Percentiles rank a stretch among this genome's conserved stretches.
These are phyloP conservation scores for Globisporangium heterothallicum DNA, from an alignment of 352 stramenopile genomes.

Conservation along the genomic window DNA sequence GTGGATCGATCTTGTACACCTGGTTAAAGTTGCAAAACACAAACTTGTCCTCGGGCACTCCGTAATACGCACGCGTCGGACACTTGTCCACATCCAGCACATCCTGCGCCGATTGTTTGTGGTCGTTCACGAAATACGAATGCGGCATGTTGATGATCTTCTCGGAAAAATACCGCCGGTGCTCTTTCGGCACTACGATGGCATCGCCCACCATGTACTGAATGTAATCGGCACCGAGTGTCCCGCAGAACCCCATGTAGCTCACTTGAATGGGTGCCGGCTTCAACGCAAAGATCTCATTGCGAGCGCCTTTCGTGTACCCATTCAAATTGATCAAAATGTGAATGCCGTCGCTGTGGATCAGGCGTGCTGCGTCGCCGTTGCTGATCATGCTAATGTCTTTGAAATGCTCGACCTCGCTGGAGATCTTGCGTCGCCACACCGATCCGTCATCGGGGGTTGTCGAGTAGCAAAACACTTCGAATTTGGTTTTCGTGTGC, in stretches of 20 bases:
- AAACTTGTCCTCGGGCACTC: slow-evolving; percentile 89
- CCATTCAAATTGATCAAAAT: slow-evolving; percentile 92
- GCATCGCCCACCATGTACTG: slow-evolving; percentile 91
- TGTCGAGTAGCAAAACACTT: slow-evolving; percentile 90
- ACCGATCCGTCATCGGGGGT: slow-evolving; percentile 69
- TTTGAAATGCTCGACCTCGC: slow-evolving; percentile 85
- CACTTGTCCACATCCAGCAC: slow-evolving; percentile 77
- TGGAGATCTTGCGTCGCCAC: slow-evolving; percentile 78
- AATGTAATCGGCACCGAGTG: slow-evolving; percentile 89
- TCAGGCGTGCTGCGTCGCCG: slow-evolving; percentile 69
- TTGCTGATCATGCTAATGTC: slow-evolving; percentile 69
- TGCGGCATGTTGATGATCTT: slow-evolving; percentile 91
- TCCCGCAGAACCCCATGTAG: slow-evolving; percentile 90
- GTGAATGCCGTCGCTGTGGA: slow-evolving; percentile 84
- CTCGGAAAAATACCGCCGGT: slow-evolving; percentile 78
- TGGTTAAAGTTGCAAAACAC: slow-evolving; percentile 96
- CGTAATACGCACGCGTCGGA: slow-evolving; percentile 80
- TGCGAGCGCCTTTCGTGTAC: slow-evolving; percentile 90
- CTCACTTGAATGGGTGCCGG: slow-evolving; percentile 87
- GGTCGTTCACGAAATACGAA: slow-evolving; percentile 92
- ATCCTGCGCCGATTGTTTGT: slow-evolving; percentile 80
- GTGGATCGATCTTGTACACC: slow-evolving; percentile 93
- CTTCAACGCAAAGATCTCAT: slow-evolving; percentile 91
- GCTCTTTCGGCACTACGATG: slow-evolving; percentile 58
- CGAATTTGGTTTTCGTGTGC: slow-evolving; percentile 82